A percentile compares a stretch with the other conserved stretches of the same genome.
Evolutionary conservation across 331 rosid genomes (phyloP).

Genomic region (Ulmus americana): DNA sequence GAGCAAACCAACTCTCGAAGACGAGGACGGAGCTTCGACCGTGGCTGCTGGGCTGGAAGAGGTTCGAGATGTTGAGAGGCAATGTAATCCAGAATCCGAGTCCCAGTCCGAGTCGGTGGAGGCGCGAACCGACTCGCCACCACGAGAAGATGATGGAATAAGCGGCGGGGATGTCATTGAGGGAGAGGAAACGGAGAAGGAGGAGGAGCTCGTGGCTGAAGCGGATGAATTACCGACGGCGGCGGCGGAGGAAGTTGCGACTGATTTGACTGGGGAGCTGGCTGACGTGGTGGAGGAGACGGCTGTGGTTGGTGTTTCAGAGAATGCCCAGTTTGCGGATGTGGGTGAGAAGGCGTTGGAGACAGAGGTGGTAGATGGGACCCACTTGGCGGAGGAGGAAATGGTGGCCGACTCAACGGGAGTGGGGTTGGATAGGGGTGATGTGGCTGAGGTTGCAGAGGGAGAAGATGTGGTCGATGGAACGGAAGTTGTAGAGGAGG

Average conservation of each 20-base stretch:
- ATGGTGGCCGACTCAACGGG: not conserved
- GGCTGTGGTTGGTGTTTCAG: not conserved
- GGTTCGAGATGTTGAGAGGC: slow-evolving; percentile 11
- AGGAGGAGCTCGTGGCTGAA: not conserved
- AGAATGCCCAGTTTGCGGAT: not conserved
- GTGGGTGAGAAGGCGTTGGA: not conserved
- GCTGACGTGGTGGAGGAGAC: not conserved
- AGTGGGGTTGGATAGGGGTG: not conserved
- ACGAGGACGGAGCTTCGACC: slow-evolving; percentile 7
- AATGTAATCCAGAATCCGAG: slow-evolving; percentile 15
- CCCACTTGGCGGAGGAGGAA: not conserved
- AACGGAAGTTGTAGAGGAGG: not conserved
- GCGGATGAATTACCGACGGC: not conserved
- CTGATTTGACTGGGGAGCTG: not conserved
- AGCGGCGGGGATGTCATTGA: slow-evolving; percentile 11
- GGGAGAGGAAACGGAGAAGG: slow-evolving; percentile 4
- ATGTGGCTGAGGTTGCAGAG: not conserved
- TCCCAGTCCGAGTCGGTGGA: slow-evolving; percentile 13
- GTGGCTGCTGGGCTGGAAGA: slow-evolving; percentile 7
- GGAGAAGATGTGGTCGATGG: not conserved
- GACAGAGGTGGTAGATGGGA: not conserved
- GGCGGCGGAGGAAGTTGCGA: not conserved
- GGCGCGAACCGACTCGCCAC: not conserved
- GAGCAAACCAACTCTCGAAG: not conserved
- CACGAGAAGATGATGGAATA: not conserved